Base-by-base conservation (phyloP, 1,284 basidiomycete genomes). In the Tilletiopsis washingtonensis region DNA sequence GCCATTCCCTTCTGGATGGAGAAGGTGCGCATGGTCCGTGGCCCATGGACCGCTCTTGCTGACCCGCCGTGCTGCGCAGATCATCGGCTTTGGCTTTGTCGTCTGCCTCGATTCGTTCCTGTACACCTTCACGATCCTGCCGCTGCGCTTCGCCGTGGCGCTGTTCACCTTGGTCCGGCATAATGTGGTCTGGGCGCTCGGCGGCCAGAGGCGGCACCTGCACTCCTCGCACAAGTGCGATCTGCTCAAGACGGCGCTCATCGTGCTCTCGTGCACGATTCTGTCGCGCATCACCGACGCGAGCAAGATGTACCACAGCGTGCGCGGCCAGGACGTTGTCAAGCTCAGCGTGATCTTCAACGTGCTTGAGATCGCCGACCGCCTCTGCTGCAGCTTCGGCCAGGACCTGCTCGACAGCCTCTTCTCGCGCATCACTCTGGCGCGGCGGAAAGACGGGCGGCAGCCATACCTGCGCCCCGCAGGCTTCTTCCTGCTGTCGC, bases 321-420 rank as follows among this genome's bases (percentile, higher is more conserved):
- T 99, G 46, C 83, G 94, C n/a, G 94, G 93, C 0, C 94, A 98
- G 75, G 68, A 71, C 45, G 58, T 71, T 5, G 61, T 99, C 77
- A 99, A 98, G 77, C 77, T 99, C 48, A 97, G 97, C 76, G 94
- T 99, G 56, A 96, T 99, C 54, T 99, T 97, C 78, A 98, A 97
- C 74, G 93, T 73, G 38, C 57, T 73, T 46, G 70, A 73, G 89
- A 97, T 99, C 58, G 91, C 85, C 17, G 94, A 99, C 74, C 80
- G 91, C 25, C 77, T 99, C 7, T 96, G 91, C 73, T 87, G 90
- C 44, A 93, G 91, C 2, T 94, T 99, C 62, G 94, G 94, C 1
- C 94, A 98, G 75, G 94, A 99, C 68, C 84, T 98, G 47, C 80
- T 97, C 4, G 94, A 99, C 70, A 94, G 91, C 58, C 78, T 99